Evolutionary conservation across 2,329 filamentous ascomycete genomes (phyloP).

Genomic region (Pyrenochaeta sp.): DNA sequence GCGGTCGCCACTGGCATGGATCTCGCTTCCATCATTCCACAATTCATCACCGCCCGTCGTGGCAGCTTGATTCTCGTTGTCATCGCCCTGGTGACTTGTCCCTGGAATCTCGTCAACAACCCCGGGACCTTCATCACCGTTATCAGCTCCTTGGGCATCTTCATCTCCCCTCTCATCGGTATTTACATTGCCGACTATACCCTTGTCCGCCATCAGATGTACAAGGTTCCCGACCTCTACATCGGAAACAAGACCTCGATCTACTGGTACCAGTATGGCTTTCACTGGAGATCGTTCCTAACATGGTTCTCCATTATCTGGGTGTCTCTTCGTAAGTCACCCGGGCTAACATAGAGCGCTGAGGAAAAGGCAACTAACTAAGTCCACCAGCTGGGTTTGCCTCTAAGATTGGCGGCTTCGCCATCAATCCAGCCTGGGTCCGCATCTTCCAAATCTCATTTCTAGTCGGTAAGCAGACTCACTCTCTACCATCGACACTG

Average conservation of each 20-base stretch:
- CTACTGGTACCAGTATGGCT: constrained; percentile 33
- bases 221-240: constrained; percentile 37
- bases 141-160: constrained; percentile 36
- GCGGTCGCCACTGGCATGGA: constrained; percentile 39
- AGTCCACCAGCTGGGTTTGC: no score
- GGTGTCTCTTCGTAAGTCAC: no score
- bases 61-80: constrained; percentile 33
- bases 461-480: no score
- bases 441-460: no score
- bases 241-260: constrained; percentile 12
- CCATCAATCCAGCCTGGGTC: no score
- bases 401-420: no score
- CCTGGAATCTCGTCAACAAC: constrained; percentile 32
- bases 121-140: constrained; percentile 36
- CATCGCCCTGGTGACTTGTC: constrained; percentile 27
- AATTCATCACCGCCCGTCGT: constrained; percentile 28
- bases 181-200: constrained; percentile 37
- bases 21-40: constrained; percentile 31
- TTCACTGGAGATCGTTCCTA: no score
- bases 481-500: no score
- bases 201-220: constrained; percentile 28
- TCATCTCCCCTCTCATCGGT: constrained; percentile 31
- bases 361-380: no score
- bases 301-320: no score
- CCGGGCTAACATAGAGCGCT: no score